Evolutionary conservation across 2,329 filamentous ascomycete genomes (phyloP).

Genomic region (Colletotrichum spinosum): DNA sequence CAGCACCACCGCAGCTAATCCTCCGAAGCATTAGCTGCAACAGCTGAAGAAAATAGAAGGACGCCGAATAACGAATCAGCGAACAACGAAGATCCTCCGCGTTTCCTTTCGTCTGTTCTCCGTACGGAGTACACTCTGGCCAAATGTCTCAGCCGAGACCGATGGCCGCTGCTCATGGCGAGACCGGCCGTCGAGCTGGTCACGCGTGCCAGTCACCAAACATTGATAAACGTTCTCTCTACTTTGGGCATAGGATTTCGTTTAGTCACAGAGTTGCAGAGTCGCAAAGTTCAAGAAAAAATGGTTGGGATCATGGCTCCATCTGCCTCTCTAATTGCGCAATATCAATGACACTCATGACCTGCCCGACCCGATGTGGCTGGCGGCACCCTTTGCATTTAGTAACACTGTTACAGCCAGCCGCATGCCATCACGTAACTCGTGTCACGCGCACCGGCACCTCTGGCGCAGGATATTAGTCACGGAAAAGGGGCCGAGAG

Average conservation of each 20-base stretch:
- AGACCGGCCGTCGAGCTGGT: not conserved
- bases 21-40: not conserved
- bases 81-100: not conserved
- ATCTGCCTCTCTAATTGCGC: conserved; percentile 11
- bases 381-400: not conserved
- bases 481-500: too few species aligned
- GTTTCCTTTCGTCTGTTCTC: not conserved
- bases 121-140: not conserved
- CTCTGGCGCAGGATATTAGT: too few species aligned
- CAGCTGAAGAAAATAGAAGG: not conserved
- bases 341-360: not conserved
- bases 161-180: not conserved
- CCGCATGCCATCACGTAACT: not conserved
- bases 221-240: not conserved
- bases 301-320: conserved; percentile 11
- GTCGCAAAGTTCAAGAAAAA: not conserved
- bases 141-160: not conserved
- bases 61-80: not conserved
- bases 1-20: not conserved
- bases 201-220: not conserved
- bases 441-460: conserved; percentile 23
- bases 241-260: too few species aligned
- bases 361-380: not conserved
- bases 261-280: not conserved
- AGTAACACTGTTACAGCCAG: conserved; percentile 5